Evolutionary conservation across 306 rosid genomes (phyloP), one percentile per base, ranked within the genome.

Genomic region (Trifolium dubium): DNA sequence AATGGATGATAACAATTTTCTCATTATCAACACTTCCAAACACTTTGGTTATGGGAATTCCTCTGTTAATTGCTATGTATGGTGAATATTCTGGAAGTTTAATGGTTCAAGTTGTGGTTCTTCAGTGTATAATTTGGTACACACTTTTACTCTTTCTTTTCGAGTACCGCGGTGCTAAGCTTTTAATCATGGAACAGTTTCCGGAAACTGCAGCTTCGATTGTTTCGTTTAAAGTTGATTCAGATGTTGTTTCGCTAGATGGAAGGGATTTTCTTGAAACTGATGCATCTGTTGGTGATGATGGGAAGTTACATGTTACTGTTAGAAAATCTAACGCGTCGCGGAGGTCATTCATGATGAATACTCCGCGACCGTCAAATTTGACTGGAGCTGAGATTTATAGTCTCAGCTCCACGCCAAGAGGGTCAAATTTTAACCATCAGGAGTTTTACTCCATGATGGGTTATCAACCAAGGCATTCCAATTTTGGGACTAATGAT

Each of bases 311-410:
- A 7, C 98, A 91, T 58, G 97, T 93, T 13, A 91, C 88, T 0
- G 93, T 93, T 6, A 78, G 98, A 60, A 93, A 89, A 41, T 93
- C 98, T 9, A 93, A 93, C 74, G 92, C 92, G 1, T 90, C 93
- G 11, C 77, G 93, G 13, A 44, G 97, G 23, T 90, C 93, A 6
- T 80, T 91, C 0, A 80, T 84, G 31, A 74, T 93, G 87, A 89
- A 89, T 6, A 69, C 81, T 8, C 97, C 98, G 13, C 78, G 98
- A 43, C 98, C 97, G 0, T 93, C 98, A 0, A 93, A 93, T 44
- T 92, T 93, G 63, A 91, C 96, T 50, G 92, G 98, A 0, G 98
- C 98, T 0, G 98, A 93, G 87, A 93, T 93, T 85, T 93, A 90
- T 78, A 89, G 96, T 77, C 66, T 93, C 69, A 90, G 96, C 70